A percentile compares a stretch with the other conserved stretches of the same genome.
These are phyloP conservation scores for Paulownia fortunei DNA, from an alignment of 257 asterid species.

Conservation along the genomic window DNA sequence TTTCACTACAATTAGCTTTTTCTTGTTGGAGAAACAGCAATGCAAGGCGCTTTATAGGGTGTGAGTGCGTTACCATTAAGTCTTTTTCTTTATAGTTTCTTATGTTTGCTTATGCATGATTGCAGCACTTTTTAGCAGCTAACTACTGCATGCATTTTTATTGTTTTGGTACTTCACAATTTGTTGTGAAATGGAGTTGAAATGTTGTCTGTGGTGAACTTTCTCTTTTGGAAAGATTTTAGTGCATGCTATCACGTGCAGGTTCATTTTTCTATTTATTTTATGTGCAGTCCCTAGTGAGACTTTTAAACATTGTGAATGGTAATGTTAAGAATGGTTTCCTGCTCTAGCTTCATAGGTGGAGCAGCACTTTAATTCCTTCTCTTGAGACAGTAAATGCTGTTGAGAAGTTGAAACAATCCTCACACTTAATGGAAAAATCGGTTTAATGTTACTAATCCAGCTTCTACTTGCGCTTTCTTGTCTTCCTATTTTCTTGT, in stretches of 20 bases:
- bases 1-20: slow-evolving; percentile 91
- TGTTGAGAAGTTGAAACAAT: slow-evolving; percentile 6
- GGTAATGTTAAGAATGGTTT: slow-evolving; percentile 6
- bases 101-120: slow-evolving; percentile 21
- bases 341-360: slow-evolving; percentile 1
- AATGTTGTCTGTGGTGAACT: slow-evolving; percentile 11
- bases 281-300: slow-evolving; percentile 12
- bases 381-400: neutral
- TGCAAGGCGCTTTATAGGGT: slow-evolving; percentile 99
- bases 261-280: slow-evolving; percentile 8
- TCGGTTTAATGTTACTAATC: slow-evolving; percentile 4
- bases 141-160: slow-evolving; percentile 9
- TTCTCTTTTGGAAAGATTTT: neutral
- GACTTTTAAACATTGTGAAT: slow-evolving; percentile 10
- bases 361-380: slow-evolving; percentile 5
- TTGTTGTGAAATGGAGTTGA: slow-evolving; percentile 18
- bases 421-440: neutral
- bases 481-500: neutral
- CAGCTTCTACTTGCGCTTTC: neutral
- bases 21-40: slow-evolving; percentile 87
- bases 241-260: neutral
- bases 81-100: slow-evolving; percentile 5
- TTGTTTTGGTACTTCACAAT: neutral
- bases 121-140: slow-evolving; percentile 5
- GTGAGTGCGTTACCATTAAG: slow-evolving; percentile 82